phyloP scores from a whole-genome alignment of 2,329 filamentous ascomycete genomes.

The Diaporthe velutina region DNA sequence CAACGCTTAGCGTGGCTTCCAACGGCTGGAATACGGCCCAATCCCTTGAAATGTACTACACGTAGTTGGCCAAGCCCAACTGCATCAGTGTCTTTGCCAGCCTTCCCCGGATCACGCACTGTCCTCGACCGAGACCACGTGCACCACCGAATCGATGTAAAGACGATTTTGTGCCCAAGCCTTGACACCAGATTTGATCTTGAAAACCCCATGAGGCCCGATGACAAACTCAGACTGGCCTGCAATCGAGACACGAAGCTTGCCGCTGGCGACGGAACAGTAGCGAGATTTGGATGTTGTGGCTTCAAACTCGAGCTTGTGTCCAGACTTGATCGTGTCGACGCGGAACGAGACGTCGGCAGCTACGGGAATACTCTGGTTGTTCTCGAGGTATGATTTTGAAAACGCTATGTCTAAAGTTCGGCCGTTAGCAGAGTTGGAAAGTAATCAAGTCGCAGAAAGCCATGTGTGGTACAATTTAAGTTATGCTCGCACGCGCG shows the following conservation, averaged over 20 bases:
- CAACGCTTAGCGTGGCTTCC: background rate
- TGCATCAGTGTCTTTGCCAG: background rate
- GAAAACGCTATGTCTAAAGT: constrained; percentile 49
- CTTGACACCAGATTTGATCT: constrained; percentile 41
- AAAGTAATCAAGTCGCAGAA: background rate
- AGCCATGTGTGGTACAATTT: background rate
- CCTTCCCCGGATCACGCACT: background rate
- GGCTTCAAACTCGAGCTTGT: constrained; percentile 40
- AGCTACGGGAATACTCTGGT: constrained; percentile 43
- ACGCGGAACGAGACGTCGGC: constrained; percentile 47
- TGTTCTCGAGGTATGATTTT: constrained; percentile 48
- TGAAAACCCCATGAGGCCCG: constrained; percentile 47
- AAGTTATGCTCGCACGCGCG: background rate
- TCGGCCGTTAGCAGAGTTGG: background rate
- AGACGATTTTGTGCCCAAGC: constrained; percentile 44
- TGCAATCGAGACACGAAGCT: constrained; percentile 45
- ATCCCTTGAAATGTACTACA: background rate
- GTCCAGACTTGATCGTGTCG: constrained; percentile 45
- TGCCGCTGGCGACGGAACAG: constrained; percentile 48
- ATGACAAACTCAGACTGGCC: constrained; percentile 45
- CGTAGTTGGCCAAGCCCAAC: background rate
- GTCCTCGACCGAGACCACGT: constrained; percentile 36
- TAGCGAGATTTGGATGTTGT: constrained; percentile 43
- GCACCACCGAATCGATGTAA: constrained; percentile 46
- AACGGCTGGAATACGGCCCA: background rate